Evolutionary conservation across 2,329 filamentous ascomycete genomes (phyloP).

Genomic region (Exophiala sideris): DNA sequence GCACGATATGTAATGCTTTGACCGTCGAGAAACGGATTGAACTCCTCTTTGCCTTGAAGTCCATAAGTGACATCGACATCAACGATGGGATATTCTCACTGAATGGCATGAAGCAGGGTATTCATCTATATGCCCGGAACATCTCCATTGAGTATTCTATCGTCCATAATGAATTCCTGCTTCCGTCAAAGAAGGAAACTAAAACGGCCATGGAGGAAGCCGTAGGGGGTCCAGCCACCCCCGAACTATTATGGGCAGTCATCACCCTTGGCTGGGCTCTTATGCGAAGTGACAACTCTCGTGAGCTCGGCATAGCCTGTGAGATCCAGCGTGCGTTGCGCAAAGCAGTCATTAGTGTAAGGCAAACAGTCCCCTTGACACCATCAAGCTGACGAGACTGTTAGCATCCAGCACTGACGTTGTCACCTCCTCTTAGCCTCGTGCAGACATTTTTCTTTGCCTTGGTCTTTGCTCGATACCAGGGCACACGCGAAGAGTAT

Average conservation of each 20-base stretch:
- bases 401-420: conserved; percentile 3
- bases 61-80: conserved; percentile 2
- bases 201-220: neutral
- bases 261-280: conserved; percentile 10
- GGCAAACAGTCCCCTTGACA: neutral
- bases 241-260: conserved; percentile 5
- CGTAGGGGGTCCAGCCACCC: conserved; percentile 1
- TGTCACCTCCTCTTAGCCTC: conserved; percentile 6
- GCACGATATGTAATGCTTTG: conserved; percentile 7
- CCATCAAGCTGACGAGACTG: neutral
- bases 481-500: conserved; percentile 10
- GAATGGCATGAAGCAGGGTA: conserved; percentile 15
- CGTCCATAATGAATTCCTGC: conserved; percentile 6
- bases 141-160: conserved; percentile 10
- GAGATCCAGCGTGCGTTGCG: conserved; percentile 9
- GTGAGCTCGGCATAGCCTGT: conserved; percentile 1
- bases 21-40: conserved; percentile 10
- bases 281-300: conserved; percentile 8
- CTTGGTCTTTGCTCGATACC: conserved; percentile 11
- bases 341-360: conserved; percentile 3
- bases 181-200: neutral
- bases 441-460: conserved; percentile 9
- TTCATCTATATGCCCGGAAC: conserved; percentile 8
- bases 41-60: conserved; percentile 6
- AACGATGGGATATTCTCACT: conserved; percentile 9